phyloP scores from a whole-genome alignment of 345 rosid genomes.

The Ailanthus altissimus region DNA sequence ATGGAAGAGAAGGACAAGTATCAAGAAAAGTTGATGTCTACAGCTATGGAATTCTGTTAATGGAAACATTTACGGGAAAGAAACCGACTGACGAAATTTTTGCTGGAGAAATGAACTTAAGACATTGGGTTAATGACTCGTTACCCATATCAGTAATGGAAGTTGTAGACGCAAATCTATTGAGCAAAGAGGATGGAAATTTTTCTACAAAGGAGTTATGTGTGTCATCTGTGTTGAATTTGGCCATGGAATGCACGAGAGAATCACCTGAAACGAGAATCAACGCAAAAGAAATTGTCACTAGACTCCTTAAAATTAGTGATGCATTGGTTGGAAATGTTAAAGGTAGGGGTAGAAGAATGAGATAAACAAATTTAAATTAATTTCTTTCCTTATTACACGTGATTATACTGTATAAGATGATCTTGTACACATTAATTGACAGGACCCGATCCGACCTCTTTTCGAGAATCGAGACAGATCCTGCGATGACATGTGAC shows the following conservation, averaged over 20 bases:
- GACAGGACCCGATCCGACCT: too few species aligned
- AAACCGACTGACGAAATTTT: constrained; percentile 6
- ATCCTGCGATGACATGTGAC: too few species aligned
- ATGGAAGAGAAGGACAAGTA: background rate
- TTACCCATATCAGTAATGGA: background rate
- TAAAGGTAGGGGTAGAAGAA: background rate
- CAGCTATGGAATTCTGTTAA: constrained; percentile 12
- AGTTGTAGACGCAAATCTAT: background rate
- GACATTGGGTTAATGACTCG: constrained; percentile 6
- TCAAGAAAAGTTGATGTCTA: constrained; percentile 11
- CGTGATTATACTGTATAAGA: too few species aligned
- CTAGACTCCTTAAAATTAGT: background rate
- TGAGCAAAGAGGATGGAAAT: background rate
- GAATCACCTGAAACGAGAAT: constrained; percentile 2
- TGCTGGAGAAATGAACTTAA: constrained; percentile 10
- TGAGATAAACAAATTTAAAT: too few species aligned
- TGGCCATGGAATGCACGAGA: constrained; percentile 4
- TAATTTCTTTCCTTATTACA: too few species aligned
- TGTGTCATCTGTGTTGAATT: background rate
- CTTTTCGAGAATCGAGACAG: too few species aligned
- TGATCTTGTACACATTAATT: too few species aligned
- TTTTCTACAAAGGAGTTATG: background rate
- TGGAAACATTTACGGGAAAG: constrained; percentile 18
- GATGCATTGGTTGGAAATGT: background rate
- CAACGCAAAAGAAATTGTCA: constrained; percentile 11